phyloP scores from a whole-genome alignment of 441 rosid genomes.

The Adansonia rubrostipa region DNA sequence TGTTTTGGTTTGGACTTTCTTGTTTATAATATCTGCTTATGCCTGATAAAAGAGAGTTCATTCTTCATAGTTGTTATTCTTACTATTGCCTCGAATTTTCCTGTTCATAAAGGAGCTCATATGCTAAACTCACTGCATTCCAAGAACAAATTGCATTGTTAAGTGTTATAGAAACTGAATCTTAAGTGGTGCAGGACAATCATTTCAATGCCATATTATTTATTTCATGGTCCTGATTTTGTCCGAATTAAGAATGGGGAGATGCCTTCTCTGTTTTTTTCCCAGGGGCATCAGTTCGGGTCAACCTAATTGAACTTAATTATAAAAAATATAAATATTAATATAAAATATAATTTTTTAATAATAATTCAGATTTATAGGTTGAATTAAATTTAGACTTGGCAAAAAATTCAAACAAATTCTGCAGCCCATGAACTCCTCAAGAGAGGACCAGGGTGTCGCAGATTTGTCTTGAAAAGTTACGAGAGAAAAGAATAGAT shows the following conservation, averaged over 20 bases:
- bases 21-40: background rate
- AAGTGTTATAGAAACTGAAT: background rate
- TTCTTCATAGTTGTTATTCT: background rate
- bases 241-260: background rate
- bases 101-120: background rate
- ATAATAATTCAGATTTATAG: no score
- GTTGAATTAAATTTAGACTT: no score
- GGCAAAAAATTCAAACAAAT: no score
- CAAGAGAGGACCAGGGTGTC: constrained; percentile 33
- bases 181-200: background rate
- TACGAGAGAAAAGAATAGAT: no score
- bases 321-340: no score
- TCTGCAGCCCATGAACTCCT: no score
- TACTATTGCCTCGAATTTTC: background rate
- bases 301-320: no score
- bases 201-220: background rate
- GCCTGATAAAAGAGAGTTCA: background rate
- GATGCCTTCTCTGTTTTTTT: no score
- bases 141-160: background rate
- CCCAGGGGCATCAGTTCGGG: no score
- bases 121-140: background rate
- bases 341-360: no score
- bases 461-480: no score
- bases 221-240: background rate
- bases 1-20: background rate